These are phyloP conservation scores for Cercophora newfieldiana DNA, from an alignment of 495 filamentous ascomycete species.

Conservation along the genomic window DNA sequence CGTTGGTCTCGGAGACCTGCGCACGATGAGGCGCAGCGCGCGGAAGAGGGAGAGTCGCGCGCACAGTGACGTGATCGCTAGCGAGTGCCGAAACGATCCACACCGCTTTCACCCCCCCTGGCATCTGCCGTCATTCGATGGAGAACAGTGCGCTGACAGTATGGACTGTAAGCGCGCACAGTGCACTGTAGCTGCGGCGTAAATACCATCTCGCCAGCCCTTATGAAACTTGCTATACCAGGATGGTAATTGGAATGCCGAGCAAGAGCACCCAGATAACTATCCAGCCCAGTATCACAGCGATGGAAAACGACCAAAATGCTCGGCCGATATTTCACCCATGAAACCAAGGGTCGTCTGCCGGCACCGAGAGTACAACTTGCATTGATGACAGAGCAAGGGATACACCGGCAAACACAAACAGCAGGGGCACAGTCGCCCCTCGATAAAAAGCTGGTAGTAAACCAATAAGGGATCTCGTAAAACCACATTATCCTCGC, in stretches of 20 bases:
- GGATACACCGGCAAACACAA: conserved; percentile 19
- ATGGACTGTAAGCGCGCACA: not conserved
- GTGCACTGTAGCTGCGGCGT: no score
- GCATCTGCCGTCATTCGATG: not conserved
- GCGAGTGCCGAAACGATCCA: not conserved
- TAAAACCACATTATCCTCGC: conserved; percentile 10
- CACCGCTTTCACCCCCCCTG: not conserved
- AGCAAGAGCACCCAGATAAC: not conserved
- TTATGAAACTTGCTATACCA: not conserved
- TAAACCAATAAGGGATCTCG: conserved; percentile 11
- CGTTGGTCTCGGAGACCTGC: no score
- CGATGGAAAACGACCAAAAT: not conserved
- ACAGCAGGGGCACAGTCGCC: conserved; percentile 17
- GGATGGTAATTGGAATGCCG: not conserved
- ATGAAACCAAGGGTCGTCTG: not conserved
- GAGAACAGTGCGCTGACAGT: not conserved
- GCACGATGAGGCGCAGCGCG: no score
- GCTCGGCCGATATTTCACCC: not conserved
- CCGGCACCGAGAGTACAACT: conserved; percentile 14
- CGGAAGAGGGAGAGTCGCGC: no score
- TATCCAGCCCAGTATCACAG: not conserved
- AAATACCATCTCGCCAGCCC: no score
- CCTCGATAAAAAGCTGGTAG: conserved; percentile 7
- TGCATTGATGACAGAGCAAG: conserved; percentile 17
- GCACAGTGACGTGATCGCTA: no score